These are phyloP conservation scores for Yamadazyma siamensis DNA, from an alignment of 1,139 yeast genomes.

Conservation along the genomic window DNA sequence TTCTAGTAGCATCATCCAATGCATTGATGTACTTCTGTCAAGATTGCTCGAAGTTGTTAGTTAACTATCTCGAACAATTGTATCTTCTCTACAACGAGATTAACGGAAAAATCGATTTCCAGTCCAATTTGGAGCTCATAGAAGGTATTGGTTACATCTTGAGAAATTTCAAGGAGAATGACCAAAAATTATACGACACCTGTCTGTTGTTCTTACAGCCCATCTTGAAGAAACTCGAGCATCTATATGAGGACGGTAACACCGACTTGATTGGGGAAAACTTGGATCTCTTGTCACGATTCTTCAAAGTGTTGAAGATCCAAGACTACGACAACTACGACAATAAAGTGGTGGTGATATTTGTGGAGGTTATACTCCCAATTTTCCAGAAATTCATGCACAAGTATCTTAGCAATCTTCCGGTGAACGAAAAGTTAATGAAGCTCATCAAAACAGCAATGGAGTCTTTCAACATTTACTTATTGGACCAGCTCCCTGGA, in stretches of 20 bases:
- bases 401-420: slow-evolving; percentile 52
- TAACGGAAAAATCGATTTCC: slow-evolving; percentile 53
- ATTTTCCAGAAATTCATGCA: slow-evolving; percentile 46
- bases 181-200: slow-evolving; percentile 26
- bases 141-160: slow-evolving; percentile 91
- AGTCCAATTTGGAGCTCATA: slow-evolving; percentile 74
- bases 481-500: slow-evolving; percentile 59
- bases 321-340: slow-evolving; percentile 29
- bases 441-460: slow-evolving; percentile 66
- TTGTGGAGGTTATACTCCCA: slow-evolving; percentile 59
- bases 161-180: slow-evolving; percentile 43
- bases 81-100: slow-evolving; percentile 72
- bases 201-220: slow-evolving; percentile 63
- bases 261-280: slow-evolving; percentile 60
- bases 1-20: slow-evolving; percentile 83
- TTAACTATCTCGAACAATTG: slow-evolving; percentile 71
- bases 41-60: slow-evolving; percentile 74
- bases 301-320: slow-evolving; percentile 56
- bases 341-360: slow-evolving; percentile 58
- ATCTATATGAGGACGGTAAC: slow-evolving; percentile 14
- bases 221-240: slow-evolving; percentile 48
- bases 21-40: slow-evolving; percentile 94
- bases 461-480: slow-evolving; percentile 64
- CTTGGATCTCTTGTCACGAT: slow-evolving; percentile 71
- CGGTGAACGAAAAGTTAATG: slow-evolving; percentile 70